phyloP scores from a whole-genome alignment of 345 rosid genomes.

The Pseudoturritis turrita region DNA sequence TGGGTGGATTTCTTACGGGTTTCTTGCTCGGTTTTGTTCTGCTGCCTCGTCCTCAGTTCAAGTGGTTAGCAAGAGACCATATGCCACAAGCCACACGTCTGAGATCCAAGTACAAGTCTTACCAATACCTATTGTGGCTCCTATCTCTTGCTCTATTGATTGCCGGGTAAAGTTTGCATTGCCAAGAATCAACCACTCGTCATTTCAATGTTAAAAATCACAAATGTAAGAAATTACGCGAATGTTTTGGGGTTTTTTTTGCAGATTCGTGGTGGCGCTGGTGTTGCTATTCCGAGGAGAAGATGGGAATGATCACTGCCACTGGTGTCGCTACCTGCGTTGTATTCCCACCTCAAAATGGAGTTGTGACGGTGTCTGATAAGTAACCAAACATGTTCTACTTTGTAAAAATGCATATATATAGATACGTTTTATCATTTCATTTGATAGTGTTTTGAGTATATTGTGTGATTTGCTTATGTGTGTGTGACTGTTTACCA shows the following conservation, averaged over 20 bases:
- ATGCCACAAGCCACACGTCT: constrained; percentile 42
- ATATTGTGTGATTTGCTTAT: constrained; percentile 1
- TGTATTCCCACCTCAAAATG: constrained; percentile 80
- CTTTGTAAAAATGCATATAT: constrained; percentile 23
- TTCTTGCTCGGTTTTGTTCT: constrained; percentile 80
- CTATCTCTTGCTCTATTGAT: constrained; percentile 49
- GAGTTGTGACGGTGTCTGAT: constrained; percentile 46
- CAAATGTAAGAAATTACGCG: background rate
- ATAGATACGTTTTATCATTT: background rate
- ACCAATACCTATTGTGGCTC: constrained; percentile 66
- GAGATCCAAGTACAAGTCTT: constrained; percentile 61
- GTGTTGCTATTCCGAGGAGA: constrained; percentile 67
- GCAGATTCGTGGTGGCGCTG: constrained; percentile 56
- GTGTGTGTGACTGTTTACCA: background rate
- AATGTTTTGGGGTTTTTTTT: background rate
- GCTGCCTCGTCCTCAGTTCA: constrained; percentile 79
- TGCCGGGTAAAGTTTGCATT: constrained; percentile 47
- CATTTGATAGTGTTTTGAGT: background rate
- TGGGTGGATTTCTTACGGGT: constrained; percentile 88
- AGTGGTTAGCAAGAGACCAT: constrained; percentile 52
- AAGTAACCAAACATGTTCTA: background rate
- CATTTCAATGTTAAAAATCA: background rate
- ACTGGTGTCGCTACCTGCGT: constrained; percentile 83
- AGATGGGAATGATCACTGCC: constrained; percentile 64
- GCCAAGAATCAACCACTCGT: background rate